Percentiles rank a stretch among this genome's conserved stretches.
Conservation (phyloP, 495 filamentous ascomycete species). For the Neurospora sp. region DNA sequence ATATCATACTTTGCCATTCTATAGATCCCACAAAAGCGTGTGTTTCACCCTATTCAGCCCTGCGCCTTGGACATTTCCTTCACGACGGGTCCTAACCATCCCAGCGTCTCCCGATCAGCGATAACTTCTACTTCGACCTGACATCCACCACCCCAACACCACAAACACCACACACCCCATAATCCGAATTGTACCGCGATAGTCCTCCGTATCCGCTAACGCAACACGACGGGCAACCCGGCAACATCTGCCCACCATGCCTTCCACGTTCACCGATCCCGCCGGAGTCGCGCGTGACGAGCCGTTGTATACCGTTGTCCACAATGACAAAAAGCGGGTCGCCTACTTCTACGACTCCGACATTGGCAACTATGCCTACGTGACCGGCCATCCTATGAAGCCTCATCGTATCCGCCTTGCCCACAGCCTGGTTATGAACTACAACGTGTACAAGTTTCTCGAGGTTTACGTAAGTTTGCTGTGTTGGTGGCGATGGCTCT, state of each 20-base stretch:
- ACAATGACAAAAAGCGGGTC: conserved; percentile 53
- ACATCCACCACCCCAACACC: background rate
- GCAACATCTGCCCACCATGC: conserved; percentile 8
- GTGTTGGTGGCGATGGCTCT: background rate
- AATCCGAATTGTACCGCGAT: background rate
- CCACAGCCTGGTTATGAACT: conserved; percentile 98
- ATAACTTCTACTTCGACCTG: background rate
- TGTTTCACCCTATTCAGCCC: too few relatives aligned
- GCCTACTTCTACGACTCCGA: conserved; percentile 98
- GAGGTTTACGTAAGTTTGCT: conserved; percentile 80
- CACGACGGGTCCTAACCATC: background rate
- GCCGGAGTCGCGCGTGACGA: conserved; percentile 25
- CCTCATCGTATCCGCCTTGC: conserved; percentile 95
- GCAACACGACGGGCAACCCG: background rate
- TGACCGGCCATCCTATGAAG: conserved; percentile 98
- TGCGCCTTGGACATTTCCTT: background rate
- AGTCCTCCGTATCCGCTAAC: background rate
- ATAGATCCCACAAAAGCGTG: background rate
- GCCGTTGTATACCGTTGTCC: conserved; percentile 20
- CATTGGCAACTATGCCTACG: conserved; percentile 94
- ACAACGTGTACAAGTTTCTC: conserved; percentile 95
- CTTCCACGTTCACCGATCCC: conserved; percentile 15
- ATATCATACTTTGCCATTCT: background rate
- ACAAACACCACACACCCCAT: background rate
- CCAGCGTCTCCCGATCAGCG: background rate